Evolutionary conservation across 192 early-diverging fungal species (phyloP).

Genomic region (Podila epicladia): DNA sequence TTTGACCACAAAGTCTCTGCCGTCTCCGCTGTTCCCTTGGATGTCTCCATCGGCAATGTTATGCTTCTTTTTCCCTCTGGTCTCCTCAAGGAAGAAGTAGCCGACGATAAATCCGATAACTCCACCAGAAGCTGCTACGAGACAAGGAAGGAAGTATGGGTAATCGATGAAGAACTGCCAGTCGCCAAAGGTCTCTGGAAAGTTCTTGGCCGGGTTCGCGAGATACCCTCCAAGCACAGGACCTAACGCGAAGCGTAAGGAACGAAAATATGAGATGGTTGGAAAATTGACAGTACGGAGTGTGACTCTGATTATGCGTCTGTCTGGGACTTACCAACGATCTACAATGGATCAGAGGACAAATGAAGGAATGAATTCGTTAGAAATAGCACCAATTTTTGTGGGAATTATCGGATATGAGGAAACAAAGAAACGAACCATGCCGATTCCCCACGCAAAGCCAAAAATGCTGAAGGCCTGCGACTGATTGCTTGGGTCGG

Average conservation of each 20-base stretch:
- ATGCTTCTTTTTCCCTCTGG: conserved; percentile 22
- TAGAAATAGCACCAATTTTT: not conserved
- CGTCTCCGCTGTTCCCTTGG: not conserved
- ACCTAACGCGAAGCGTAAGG: conserved; percentile 43
- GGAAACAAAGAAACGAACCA: conserved; percentile 11
- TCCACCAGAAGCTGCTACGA: conserved; percentile 69
- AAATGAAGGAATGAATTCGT: not conserved
- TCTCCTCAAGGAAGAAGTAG: conserved; percentile 70
- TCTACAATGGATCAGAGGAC: not conserved
- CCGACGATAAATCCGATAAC: conserved; percentile 73
- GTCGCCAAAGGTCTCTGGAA: conserved; percentile 69
- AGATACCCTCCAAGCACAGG: conserved; percentile 87
- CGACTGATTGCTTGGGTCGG: conserved; percentile 82
- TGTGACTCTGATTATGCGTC: not conserved
- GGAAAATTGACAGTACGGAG: too few species aligned
- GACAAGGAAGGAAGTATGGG: conserved; percentile 90
- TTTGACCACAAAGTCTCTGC: not conserved
- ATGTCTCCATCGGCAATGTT: not conserved
- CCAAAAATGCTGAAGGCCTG: conserved; percentile 82
- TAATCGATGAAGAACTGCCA: conserved; percentile 66
- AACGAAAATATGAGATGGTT: not conserved
- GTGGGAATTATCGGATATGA: conserved; percentile 10
- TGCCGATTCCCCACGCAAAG: conserved; percentile 68
- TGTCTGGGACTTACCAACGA: conserved; percentile 5
- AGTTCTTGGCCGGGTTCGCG: conserved; percentile 73